Conservation (phyloP, 1,139 yeast species). For the Taphrina pruni region DNA sequence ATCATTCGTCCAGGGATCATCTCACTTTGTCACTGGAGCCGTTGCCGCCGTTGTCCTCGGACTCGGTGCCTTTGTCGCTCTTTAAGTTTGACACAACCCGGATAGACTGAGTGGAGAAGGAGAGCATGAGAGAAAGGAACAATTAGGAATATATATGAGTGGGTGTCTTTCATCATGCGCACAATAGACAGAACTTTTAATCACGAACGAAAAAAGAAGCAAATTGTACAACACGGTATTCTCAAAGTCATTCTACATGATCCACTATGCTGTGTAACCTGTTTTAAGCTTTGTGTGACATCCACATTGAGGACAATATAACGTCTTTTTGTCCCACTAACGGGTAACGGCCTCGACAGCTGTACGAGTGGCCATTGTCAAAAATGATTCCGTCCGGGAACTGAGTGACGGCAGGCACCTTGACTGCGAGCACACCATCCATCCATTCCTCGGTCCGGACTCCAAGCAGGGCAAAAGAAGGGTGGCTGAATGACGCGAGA, state of each 20-base stretch:
- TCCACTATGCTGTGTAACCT: neutral
- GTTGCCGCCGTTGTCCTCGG: constrained; percentile 38
- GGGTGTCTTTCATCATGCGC: neutral
- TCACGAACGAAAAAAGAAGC: neutral
- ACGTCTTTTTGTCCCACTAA: no score
- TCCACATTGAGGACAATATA: neutral
- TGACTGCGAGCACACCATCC: no score
- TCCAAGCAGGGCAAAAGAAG: no score
- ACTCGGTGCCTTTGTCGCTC: constrained; percentile 38
- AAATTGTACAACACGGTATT: constrained; percentile 7
- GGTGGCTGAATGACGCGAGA: no score
- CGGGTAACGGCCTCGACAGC: no score
- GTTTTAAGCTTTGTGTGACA: neutral
- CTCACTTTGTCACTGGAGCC: constrained; percentile 27
- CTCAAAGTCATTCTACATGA: neutral
- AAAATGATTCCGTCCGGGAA: no score
- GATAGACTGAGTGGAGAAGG: neutral
- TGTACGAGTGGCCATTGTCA: no score
- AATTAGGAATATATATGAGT: neutral
- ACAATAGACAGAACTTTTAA: constrained; percentile 8
- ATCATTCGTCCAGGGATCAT: constrained; percentile 5
- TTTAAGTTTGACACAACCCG: constrained; percentile 7
- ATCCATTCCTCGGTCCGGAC: no score
- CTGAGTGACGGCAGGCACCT: no score
- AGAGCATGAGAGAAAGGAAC: neutral